Evolutionary conservation across 495 filamentous ascomycete genomes (phyloP).

Genomic region (Penicillium cinerascens): DNA sequence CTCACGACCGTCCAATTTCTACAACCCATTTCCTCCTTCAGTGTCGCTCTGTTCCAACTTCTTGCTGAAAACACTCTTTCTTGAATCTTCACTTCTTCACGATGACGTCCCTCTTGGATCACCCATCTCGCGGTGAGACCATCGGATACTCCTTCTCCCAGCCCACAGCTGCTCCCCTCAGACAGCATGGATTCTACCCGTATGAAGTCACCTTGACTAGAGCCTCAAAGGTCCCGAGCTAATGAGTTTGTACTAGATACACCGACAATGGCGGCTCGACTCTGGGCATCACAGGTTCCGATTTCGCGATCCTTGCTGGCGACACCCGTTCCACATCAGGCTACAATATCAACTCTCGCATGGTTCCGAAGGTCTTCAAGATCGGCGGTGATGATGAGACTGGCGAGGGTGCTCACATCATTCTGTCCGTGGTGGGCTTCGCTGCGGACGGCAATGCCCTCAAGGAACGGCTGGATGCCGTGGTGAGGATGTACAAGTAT

Average conservation of each 20-base stretch:
- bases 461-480: constrained; percentile 81
- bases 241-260: constrained; percentile 57
- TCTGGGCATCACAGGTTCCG: constrained; percentile 86
- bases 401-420: constrained; percentile 75
- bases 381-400: constrained; percentile 86
- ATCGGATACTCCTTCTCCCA: constrained; percentile 61
- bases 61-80: background rate
- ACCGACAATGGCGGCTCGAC: constrained; percentile 97
- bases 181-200: constrained; percentile 92
- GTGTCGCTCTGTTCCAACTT: background rate
- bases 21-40: constrained; percentile 1
- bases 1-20: constrained; percentile 9
- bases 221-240: background rate
- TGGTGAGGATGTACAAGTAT: constrained; percentile 97
- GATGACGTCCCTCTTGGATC: constrained; percentile 47
- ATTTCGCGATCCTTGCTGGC: constrained; percentile 93
- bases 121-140: constrained; percentile 40
- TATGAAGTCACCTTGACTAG: constrained; percentile 35
- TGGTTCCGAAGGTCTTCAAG: constrained; percentile 91
- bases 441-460: constrained; percentile 88
- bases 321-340: constrained; percentile 92
- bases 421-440: constrained; percentile 92
- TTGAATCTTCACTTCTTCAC: background rate
- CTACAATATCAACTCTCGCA: constrained; percentile 98
- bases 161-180: constrained; percentile 45